Conservation (phyloP, 129 eudicot genomes). For the Flaveria brownii region DNA sequence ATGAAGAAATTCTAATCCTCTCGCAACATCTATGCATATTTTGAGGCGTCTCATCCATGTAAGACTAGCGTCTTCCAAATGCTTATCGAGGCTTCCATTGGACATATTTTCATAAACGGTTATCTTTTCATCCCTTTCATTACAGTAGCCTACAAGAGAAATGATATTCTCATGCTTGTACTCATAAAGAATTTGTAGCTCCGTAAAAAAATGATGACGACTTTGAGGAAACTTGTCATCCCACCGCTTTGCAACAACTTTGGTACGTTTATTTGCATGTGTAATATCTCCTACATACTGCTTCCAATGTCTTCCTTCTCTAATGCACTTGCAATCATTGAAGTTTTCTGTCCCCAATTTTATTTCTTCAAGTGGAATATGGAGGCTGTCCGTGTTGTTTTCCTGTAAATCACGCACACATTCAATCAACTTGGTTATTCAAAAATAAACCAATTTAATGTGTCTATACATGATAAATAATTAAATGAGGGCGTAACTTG, state of each 20-base stretch:
- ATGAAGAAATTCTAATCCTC: conserved; percentile 8
- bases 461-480: too few species aligned
- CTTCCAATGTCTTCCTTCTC: conserved; percentile 2
- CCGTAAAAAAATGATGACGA: not conserved
- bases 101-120: not conserved
- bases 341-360: not conserved
- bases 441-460: not conserved
- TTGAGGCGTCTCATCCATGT: not conserved
- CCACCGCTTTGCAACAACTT: conserved; percentile 6
- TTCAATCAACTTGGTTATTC: not conserved
- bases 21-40: not conserved
- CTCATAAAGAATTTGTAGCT: not conserved
- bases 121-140: not conserved
- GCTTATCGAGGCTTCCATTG: not conserved
- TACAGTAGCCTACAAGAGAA: conserved; percentile 11
- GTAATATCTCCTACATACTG: not conserved
- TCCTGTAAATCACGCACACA: not conserved
- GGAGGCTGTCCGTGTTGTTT: not conserved
- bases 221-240: too few species aligned
- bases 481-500: too few species aligned
- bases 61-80: not conserved
- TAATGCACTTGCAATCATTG: not conserved
- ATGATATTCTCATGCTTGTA: conserved; percentile 1
- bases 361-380: not conserved
- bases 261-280: not conserved